Base-by-base conservation (phyloP, 345 rosid species). In the Eucalyptus sp. region DNA sequence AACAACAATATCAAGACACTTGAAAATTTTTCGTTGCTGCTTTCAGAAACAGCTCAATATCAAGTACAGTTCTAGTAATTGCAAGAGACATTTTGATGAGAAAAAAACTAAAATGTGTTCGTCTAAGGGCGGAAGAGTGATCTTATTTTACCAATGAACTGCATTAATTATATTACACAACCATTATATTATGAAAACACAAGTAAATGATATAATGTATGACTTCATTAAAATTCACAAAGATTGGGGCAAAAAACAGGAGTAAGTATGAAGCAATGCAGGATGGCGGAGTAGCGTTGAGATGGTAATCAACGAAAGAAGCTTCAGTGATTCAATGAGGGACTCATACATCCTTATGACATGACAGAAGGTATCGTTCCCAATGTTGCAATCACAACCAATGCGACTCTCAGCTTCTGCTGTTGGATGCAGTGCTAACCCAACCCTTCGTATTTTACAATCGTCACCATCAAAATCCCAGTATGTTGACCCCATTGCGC, bases 391-490 rank as follows among this genome's bases (percentile, higher is more conserved):
- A 80, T 76, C 46, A 88, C 97, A 94, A 9, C 46, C 49, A 33
- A 93, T 91, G 51, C n/a, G 90, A 68, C 66, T 88, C 50, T 76
- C 56, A 15, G 93, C 86, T 31, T 80, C 87, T 86, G 60, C 88
- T 43, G 89, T 91, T 15, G 48, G 66, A n/a, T 16, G 89, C 54
- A 46, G 89, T 7, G 79, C 88, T 68, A 89, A n/a, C 27, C 88
- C 92, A 48, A 91, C 90, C 60, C 43, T 89, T 87, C 84, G 90
- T 89, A 91, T 87, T 15, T 83, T 2, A 88, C 96, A 95, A 50
- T 91, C 60, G 54, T 91, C 92, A 33, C 91, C 94, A 86, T 91
- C 89, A 79, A 95, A 95, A 88, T 88, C 91, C 97, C 95, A 94
- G 90, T 86, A 48, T 51, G 62, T 90, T 3, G 91, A 92, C 41